Evolutionary conservation across 2,329 filamentous ascomycete species (phyloP).

Genomic region (Xylariaceae sp.): DNA sequence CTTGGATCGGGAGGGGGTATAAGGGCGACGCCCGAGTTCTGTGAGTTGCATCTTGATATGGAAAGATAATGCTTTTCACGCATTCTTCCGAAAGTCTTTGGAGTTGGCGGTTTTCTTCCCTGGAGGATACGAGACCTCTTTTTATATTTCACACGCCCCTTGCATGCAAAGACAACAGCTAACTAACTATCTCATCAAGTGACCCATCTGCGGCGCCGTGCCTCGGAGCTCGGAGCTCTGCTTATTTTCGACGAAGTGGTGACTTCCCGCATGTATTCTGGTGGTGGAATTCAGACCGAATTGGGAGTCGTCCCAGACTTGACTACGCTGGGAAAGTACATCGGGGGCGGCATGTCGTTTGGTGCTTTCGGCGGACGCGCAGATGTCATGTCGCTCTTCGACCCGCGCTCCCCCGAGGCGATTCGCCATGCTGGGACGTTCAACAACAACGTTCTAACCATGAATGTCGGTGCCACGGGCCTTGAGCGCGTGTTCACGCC

Average conservation of each 20-base stretch:
- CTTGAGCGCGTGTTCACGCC: conserved; percentile 28
- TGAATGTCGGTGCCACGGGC: conserved; percentile 45
- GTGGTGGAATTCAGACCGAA: conserved; percentile 42
- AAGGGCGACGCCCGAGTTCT: conserved; percentile 46
- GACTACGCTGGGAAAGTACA: conserved; percentile 62
- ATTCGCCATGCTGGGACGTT: conserved; percentile 54
- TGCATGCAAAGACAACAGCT: no score
- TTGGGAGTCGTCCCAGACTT: conserved; percentile 53
- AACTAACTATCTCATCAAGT: no score
- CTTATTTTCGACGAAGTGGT: conserved; percentile 71
- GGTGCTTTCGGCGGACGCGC: conserved; percentile 61
- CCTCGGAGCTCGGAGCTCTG: conserved; percentile 46
- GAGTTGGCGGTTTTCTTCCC: no score
- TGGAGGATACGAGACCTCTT: no score
- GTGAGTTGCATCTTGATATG: no score
- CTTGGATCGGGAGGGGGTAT: conserved; percentile 60
- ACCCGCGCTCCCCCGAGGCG: conserved; percentile 35
- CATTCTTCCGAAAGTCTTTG: no score
- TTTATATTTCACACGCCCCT: no score
- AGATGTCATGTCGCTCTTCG: conserved; percentile 56
- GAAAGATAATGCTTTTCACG: no score
- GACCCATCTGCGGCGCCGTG: conserved; percentile 44
- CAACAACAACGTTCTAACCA: conserved; percentile 56
- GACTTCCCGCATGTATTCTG: conserved; percentile 55
- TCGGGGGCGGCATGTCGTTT: conserved; percentile 63